A percentile compares a stretch with the other conserved stretches of the same genome.
Evolutionary conservation across 441 rosid species (phyloP).

Genomic region (Aleurites moluccanus): DNA sequence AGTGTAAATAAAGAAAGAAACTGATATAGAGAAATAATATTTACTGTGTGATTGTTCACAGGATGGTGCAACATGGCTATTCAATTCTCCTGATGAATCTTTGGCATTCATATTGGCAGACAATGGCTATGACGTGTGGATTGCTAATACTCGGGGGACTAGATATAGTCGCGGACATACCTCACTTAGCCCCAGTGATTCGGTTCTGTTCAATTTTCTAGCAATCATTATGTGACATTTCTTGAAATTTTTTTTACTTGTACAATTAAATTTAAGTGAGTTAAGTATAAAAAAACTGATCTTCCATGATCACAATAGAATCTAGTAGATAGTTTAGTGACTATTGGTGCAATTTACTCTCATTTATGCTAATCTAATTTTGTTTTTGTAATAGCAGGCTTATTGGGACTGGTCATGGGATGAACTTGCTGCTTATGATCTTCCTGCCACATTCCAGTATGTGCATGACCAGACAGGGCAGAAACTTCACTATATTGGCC

Average conservation of each 20-base stretch:
- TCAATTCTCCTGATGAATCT: slow-evolving; percentile 70
- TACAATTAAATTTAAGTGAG: no score
- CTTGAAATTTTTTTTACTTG: no score
- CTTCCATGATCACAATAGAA: no score
- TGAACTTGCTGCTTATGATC: slow-evolving; percentile 64
- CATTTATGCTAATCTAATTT: no score
- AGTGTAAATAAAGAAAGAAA: neutral
- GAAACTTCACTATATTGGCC: slow-evolving; percentile 83
- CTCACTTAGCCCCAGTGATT: slow-evolving; percentile 42
- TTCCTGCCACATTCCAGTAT: slow-evolving; percentile 63
- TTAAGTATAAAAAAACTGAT: no score
- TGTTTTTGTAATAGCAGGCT: slow-evolving; percentile 38
- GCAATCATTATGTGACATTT: neutral
- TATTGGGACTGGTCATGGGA: slow-evolving; percentile 97
- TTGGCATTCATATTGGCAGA: slow-evolving; percentile 82
- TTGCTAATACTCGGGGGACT: slow-evolving; percentile 78
- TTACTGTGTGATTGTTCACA: slow-evolving; percentile 22
- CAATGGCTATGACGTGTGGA: slow-evolving; percentile 90
- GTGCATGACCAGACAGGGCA: slow-evolving; percentile 59
- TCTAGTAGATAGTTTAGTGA: no score
- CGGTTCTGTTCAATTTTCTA: slow-evolving; percentile 8
- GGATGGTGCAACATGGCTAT: slow-evolving; percentile 87
- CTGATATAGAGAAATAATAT: neutral
- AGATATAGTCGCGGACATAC: slow-evolving; percentile 61
- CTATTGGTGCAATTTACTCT: no score